Percentiles rank a stretch among this genome's conserved stretches.
These are phyloP conservation scores for Malbranchea cinnamomea DNA, from an alignment of 2,329 filamentous ascomycete species.

Conservation along the genomic window DNA sequence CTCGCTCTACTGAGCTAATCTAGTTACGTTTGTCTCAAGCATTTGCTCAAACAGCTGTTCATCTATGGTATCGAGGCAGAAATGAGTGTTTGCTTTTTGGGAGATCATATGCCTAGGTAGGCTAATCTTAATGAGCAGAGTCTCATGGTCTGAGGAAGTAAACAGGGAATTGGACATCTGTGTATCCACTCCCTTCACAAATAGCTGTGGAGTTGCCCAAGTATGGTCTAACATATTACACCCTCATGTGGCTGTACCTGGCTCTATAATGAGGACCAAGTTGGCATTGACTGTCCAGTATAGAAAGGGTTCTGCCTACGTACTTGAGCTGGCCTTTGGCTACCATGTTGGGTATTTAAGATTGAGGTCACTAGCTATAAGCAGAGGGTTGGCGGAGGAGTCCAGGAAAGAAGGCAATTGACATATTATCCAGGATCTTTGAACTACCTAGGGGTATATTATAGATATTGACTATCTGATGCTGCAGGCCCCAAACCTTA, in stretches of 20 bases:
- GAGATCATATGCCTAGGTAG: neutral
- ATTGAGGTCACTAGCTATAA: conserved; percentile 1
- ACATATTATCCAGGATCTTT: neutral
- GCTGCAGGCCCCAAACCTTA: neutral
- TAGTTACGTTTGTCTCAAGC: neutral
- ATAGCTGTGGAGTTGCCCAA: neutral
- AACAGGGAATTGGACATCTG: neutral
- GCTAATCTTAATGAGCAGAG: conserved; percentile 1
- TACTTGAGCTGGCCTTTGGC: neutral
- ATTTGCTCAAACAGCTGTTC: neutral
- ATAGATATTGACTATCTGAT: conserved; percentile 1
- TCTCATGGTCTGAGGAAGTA: conserved; percentile 1
- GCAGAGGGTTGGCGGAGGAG: neutral
- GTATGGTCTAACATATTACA: conserved; percentile 1
- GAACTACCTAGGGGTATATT: neutral
- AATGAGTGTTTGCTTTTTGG: neutral
- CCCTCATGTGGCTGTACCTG: conserved; percentile 1
- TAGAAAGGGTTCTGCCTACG: neutral
- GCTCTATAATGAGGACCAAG: neutral
- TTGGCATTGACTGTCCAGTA: neutral
- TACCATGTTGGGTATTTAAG: conserved; percentile 1
- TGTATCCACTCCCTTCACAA: conserved; percentile 1
- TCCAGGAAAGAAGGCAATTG: conserved; percentile 2
- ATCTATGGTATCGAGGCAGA: conserved; percentile 1
- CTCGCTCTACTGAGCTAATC: neutral